Conservation (phyloP, 2,329 filamentous ascomycete species). For the Mycosphaerella sp. region DNA sequence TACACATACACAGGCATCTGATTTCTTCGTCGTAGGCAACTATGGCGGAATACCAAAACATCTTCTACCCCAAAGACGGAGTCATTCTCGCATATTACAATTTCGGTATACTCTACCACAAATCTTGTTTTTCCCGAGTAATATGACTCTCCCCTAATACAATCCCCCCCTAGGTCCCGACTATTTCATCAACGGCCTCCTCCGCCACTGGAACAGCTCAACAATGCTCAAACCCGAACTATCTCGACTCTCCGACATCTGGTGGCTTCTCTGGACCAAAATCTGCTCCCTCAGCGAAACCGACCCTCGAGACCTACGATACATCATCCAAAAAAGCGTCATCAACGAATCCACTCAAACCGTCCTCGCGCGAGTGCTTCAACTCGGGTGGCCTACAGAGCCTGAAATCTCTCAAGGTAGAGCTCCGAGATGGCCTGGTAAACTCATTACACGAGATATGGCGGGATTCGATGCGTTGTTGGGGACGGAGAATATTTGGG, state of each 20-base stretch:
- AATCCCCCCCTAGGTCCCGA: neutral
- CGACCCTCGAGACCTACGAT: conserved; percentile 1
- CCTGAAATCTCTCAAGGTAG: neutral
- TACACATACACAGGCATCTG: no score
- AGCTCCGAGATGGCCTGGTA: conserved; percentile 10
- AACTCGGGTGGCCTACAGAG: neutral
- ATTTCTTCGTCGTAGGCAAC: neutral
- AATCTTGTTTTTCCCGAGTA: neutral
- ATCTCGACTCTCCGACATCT: conserved; percentile 16
- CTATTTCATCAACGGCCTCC: neutral
- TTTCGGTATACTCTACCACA: neutral
- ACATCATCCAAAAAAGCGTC: conserved; percentile 11
- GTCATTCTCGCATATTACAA: conserved; percentile 8
- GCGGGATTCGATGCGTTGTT: conserved; percentile 12
- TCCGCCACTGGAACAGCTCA: neutral
- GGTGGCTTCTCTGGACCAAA: conserved; percentile 14
- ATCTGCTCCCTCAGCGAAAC: neutral
- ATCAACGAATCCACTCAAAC: conserved; percentile 9
- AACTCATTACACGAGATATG: conserved; percentile 3
- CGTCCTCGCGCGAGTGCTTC: conserved; percentile 11
- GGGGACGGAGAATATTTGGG: conserved; percentile 11
- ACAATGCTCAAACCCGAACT: conserved; percentile 1
- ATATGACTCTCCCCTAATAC: neutral
- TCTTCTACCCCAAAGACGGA: conserved; percentile 1
- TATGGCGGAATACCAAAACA: conserved; percentile 2